Evolutionary conservation across 371 early-diverging fungal species (phyloP), one percentile per base, ranked within the genome.

Genomic region (Phascolomyces articulosus): DNA sequence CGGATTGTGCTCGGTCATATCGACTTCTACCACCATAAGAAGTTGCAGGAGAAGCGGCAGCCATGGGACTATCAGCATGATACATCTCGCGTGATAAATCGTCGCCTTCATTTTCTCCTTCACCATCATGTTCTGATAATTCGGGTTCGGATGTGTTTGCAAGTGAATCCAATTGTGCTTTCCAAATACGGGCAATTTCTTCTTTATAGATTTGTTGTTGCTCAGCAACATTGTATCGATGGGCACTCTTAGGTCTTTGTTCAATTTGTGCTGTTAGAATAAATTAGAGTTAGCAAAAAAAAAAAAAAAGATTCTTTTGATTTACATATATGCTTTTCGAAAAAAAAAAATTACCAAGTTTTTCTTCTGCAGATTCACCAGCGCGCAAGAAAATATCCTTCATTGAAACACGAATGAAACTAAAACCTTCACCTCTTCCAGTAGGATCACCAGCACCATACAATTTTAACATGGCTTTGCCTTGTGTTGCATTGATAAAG

Each of bases 401-500:
- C 95, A 97, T 95, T 8, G 93, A 94, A 24, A 95, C 93, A 60
- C 96, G 90, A 66, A 99, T 93, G 77, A 98, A 99, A 80, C 97
- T 97, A 74, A 99, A 98, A 16, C 98, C 99, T 78, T 98, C 99
- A 29, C 98, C 99, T 27, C 93, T 84, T 7, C 99, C 99, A 0
- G 99, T 97, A 2, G 99, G 98, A 73, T 98, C 97, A 66, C 97
- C 98, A n/a, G 92, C 92, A 34, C 97, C 98, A 73, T 91, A 92
- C 11, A 98, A 84, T 73, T 95, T 91, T 49, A 97, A 76, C 96
- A 95, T 95, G 21, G 94, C 95, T 67, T 98, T 98, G 31, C 93
- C 94, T 74, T 90, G 90, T 16, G 91, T 90, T 8, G 94, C 94
- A 65, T 91, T 92, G 67, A 93, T 88, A 81, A 99, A 99, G 82